Evolutionary conservation across 169 alveolate species (phyloP).

Genomic region (Cryptosporidium sp.): DNA sequence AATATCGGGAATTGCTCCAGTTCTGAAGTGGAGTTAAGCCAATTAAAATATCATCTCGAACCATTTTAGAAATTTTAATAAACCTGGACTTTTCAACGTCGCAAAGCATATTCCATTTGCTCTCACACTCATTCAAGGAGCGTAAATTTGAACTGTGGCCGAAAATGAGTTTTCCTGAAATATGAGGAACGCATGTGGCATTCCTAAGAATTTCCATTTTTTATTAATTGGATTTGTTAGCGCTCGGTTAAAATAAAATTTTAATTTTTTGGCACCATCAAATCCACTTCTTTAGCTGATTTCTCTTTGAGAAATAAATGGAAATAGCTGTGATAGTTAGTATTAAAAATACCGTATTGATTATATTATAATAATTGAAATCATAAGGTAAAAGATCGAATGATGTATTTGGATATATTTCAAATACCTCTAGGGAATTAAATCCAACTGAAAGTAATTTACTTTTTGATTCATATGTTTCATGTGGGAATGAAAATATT

Average conservation of each 20-base stretch:
- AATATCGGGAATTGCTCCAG: not conserved
- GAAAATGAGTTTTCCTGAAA: constrained; percentile 44
- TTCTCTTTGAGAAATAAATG: not conserved
- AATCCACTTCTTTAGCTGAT: constrained; percentile 11
- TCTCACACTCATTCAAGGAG: constrained; percentile 49
- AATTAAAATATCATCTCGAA: not conserved
- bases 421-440: not conserved
- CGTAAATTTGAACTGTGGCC: constrained; percentile 15
- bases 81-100: constrained; percentile 6
- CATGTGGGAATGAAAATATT: constrained; percentile 29
- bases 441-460: constrained; percentile 18
- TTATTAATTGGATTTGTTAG: not conserved
- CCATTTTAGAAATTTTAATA: not conserved
- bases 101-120: constrained; percentile 14
- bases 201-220: constrained; percentile 27
- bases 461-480: constrained; percentile 35
- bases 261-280: not conserved
- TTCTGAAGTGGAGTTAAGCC: constrained; percentile 20
- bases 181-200: constrained; percentile 38
- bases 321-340: constrained; percentile 9
- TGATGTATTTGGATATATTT: constrained; percentile 25
- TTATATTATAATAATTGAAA: constrained; percentile 22
- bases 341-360: constrained; percentile 10
- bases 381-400: constrained; percentile 44
- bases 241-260: not conserved